Percentiles rank a stretch among this genome's conserved stretches.
These are phyloP conservation scores for Bruguiera gymnorhiza DNA, from an alignment of 345 rosid species.

Conservation along the genomic window DNA sequence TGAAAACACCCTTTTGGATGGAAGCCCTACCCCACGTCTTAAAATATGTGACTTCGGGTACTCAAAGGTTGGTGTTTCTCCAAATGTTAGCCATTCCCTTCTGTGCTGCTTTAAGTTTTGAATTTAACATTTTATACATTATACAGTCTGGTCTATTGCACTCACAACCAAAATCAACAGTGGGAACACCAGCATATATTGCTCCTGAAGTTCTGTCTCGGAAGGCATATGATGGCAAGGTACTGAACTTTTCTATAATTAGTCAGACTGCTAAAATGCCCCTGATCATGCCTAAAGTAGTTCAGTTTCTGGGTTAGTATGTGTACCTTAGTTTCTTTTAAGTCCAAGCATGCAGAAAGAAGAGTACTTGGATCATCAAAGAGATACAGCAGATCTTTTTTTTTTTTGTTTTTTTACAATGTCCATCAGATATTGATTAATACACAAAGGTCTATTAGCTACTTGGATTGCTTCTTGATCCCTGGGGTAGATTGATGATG, in stretches of 20 bases:
- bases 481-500: not conserved
- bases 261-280: not conserved
- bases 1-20: slow-evolving; percentile 61
- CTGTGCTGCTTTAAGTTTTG: not conserved
- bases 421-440: too few species aligned
- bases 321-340: not conserved
- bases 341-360: not conserved
- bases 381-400: too few species aligned
- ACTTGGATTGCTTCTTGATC: not conserved
- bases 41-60: slow-evolving; percentile 65
- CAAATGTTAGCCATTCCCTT: not conserved
- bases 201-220: slow-evolving; percentile 69
- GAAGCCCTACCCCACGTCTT: slow-evolving; percentile 54
- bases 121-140: slow-evolving; percentile 3
- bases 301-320: not conserved
- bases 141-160: slow-evolving; percentile 59
- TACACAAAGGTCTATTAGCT: too few species aligned
- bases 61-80: slow-evolving; percentile 40
- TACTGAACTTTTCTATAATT: slow-evolving; percentile 13
- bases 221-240: slow-evolving; percentile 77
- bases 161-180: slow-evolving; percentile 69
- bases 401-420: too few species aligned
- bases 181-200: slow-evolving; percentile 74
- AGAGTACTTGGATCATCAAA: not conserved
- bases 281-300: too few species aligned